Evolutionary conservation across 192 early-diverging fungal species (phyloP).

Genomic region (Jimgerdemannia flammicorona): DNA sequence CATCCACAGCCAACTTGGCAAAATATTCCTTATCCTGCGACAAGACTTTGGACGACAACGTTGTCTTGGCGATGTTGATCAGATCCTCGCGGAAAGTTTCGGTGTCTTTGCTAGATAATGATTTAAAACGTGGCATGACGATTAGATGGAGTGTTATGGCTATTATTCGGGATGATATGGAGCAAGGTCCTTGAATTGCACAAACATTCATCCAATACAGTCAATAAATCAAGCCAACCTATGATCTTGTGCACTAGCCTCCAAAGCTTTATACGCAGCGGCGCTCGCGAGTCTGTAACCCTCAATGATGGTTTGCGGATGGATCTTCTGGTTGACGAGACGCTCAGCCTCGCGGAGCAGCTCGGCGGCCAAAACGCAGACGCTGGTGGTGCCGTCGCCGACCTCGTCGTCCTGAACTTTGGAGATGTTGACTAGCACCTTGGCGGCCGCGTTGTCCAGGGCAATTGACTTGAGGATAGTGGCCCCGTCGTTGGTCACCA

Average conservation of each 20-base stretch:
- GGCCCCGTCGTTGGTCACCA: slow-evolving; percentile 98
- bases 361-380: slow-evolving; percentile 96
- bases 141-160: background rate
- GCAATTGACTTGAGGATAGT: slow-evolving; percentile 99
- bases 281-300: slow-evolving; percentile 88
- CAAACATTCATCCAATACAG: too few relatives aligned
- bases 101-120: slow-evolving; percentile 43
- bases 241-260: slow-evolving; percentile 76
- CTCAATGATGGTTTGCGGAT: slow-evolving; percentile 96
- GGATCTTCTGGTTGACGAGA: slow-evolving; percentile 90
- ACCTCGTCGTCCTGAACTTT: slow-evolving; percentile 99
- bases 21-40: slow-evolving; percentile 97
- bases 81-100: slow-evolving; percentile 83
- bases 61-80: slow-evolving; percentile 97
- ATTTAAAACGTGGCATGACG: background rate
- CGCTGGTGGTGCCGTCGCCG: slow-evolving; percentile 99
- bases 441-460: slow-evolving; percentile 97
- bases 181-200: too few relatives aligned
- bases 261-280: slow-evolving; percentile 82
- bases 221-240: background rate
- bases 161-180: too few relatives aligned
- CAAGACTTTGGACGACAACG: slow-evolving; percentile 94
- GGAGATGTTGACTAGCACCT: slow-evolving; percentile 96
- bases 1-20: slow-evolving; percentile 92
- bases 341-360: slow-evolving; percentile 90